Evolutionary conservation across 169 alveolate species (phyloP), one percentile per base, ranked within the genome.

Genomic region (Plasmodium vivax): DNA sequence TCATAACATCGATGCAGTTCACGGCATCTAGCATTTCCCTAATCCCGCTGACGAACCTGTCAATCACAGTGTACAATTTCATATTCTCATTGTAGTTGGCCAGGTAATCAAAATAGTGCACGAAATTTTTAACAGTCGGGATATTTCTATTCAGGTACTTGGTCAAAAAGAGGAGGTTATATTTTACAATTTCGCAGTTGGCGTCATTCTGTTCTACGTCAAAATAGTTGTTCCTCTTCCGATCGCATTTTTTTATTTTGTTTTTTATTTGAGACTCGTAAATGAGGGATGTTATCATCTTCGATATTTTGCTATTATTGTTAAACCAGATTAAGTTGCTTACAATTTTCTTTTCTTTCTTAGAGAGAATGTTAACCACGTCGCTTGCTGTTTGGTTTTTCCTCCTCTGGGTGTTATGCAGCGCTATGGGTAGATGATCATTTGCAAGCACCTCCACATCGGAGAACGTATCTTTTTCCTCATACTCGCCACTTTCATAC

Each of bases 41-140:
- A 16, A 92, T 82, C 9, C 92, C 95, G 27, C 80, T 51, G 51
- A 92, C 47, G 72, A 92, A 92, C 72, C 83, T 92, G 43, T 82
- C 92, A 82, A 92, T 83, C n/a, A 92, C 92, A 5, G 95, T 82
- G 47, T 82, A 82, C 54, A 92, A 41, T 14, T 92, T 92, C 85
- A 92, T 72, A 38, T 92, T 92, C 75, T 92, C 95, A 82, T 83
- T 92, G 27, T 92, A 92, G 16, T 92, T 92, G n/a, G 83, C 32
- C 9, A 92, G 84, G 83, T 82, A 92, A 82, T 92, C 95, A 82
- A 92, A 92, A 47, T 92, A 92, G n/a, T 92, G 95, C 6, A 92
- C 92, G 56, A 92, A 92, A 92, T 92, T 82, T 92, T 92, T 92
- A 71, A 92, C 95, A 6, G 85, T 81, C 10, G 95, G 95, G 8